Conservation (phyloP, 225 moss, liverwort and hornwort genomes). For the Pleurozium schreberi region DNA sequence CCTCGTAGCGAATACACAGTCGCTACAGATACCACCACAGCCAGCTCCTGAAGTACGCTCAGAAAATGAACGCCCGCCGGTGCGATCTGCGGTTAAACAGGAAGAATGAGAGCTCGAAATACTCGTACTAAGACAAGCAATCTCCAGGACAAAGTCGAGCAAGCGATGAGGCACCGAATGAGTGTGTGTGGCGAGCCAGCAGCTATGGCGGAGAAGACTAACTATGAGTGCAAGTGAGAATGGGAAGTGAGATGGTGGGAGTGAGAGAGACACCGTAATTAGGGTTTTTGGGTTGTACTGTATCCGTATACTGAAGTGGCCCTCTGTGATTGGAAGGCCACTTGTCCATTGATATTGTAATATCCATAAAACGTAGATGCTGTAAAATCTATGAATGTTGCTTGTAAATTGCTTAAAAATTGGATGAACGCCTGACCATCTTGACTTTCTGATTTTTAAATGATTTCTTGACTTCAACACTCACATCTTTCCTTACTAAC, state of each 20-base stretch:
- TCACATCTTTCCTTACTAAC: background rate
- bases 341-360: background rate
- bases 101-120: background rate
- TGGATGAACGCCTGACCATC: background rate
- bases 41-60: background rate
- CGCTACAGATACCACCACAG: background rate
- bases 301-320: background rate
- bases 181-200: background rate
- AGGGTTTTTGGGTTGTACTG: constrained; percentile 1
- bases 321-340: background rate
- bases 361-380: background rate
- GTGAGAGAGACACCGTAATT: constrained; percentile 15
- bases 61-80: background rate
- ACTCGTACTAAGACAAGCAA: background rate
- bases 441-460: background rate
- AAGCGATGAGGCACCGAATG: background rate
- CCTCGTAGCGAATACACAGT: background rate
- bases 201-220: background rate
- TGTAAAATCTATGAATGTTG: background rate
- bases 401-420: background rate
- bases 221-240: background rate
- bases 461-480: background rate
- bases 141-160: background rate
- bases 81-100: constrained; percentile 3
- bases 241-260: background rate